These are phyloP conservation scores for Candida sanyaensis DNA, from an alignment of 1,139 yeast species.

Conservation along the genomic window DNA sequence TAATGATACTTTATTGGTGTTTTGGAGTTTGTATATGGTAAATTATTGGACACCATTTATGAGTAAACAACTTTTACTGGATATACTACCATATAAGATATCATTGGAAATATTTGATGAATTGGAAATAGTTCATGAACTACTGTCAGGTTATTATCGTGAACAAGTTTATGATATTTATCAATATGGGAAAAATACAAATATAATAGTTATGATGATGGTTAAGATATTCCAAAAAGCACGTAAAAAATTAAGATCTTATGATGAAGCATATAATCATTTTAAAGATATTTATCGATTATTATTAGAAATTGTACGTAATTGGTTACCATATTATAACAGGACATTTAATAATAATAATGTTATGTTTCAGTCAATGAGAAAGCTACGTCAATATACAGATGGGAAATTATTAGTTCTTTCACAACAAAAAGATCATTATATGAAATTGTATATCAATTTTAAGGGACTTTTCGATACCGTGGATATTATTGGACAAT, in stretches of 20 bases:
- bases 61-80: slow-evolving; percentile 1
- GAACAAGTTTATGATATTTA: slow-evolving; percentile 2
- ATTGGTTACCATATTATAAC: slow-evolving; percentile 37
- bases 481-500: neutral
- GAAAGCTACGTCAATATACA: slow-evolving; percentile 9
- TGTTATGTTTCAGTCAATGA: slow-evolving; percentile 28
- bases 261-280: slow-evolving; percentile 11
- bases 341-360: slow-evolving; percentile 33
- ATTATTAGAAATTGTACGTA: slow-evolving; percentile 16
- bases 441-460: neutral
- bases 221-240: slow-evolving; percentile 14
- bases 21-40: slow-evolving; percentile 29
- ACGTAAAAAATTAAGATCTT: slow-evolving; percentile 5
- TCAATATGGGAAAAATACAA: slow-evolving; percentile 23
- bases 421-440: neutral
- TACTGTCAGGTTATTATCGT: slow-evolving; percentile 6
- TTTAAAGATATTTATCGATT: slow-evolving; percentile 13
- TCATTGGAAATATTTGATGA: slow-evolving; percentile 10
- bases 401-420: neutral
- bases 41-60: slow-evolving; percentile 37
- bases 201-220: slow-evolving; percentile 24
- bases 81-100: slow-evolving; percentile 18
- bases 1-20: slow-evolving; percentile 16
- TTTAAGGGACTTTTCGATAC: neutral
- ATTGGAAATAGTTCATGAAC: slow-evolving; percentile 3